A percentile compares a stretch with the other conserved stretches of the same genome.
phyloP scores from a whole-genome alignment of 352 stramenopile species.

The Blastocystis sp. region DNA sequence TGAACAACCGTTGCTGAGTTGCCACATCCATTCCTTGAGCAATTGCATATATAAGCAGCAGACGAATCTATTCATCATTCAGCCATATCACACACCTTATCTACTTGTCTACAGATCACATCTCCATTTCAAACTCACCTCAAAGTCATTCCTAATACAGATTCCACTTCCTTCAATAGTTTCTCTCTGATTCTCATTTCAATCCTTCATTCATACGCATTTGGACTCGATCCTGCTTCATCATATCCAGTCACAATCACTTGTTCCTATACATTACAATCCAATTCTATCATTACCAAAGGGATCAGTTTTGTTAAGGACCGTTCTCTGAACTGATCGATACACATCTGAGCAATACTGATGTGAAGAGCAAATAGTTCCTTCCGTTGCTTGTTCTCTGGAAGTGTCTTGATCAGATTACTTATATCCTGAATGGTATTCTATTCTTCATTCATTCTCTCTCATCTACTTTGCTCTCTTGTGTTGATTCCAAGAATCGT shows the following conservation, averaged over 20 bases:
- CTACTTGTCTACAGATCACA: background rate
- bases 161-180: slow-evolving; percentile 9
- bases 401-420: slow-evolving; percentile 40
- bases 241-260: slow-evolving; percentile 23
- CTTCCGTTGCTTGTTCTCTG: slow-evolving; percentile 19
- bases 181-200: slow-evolving; percentile 1
- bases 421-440: slow-evolving; percentile 15
- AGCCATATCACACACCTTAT: background rate
- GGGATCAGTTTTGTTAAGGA: background rate
- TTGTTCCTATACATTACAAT: background rate
- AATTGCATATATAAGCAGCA: slow-evolving; percentile 19
- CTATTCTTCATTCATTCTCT: background rate
- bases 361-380: slow-evolving; percentile 19
- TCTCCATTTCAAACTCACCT: background rate
- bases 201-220: background rate
- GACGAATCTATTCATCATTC: background rate
- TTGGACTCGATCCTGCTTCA: background rate
- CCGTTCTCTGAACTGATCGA: background rate
- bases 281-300: background rate
- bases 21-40: background rate
- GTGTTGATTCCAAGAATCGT: background rate
- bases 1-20: background rate
- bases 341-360: background rate
- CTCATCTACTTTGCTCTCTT: background rate
- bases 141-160: background rate